phyloP scores from a whole-genome alignment of 768 basidiomycete species.

The Russula compacta region DNA sequence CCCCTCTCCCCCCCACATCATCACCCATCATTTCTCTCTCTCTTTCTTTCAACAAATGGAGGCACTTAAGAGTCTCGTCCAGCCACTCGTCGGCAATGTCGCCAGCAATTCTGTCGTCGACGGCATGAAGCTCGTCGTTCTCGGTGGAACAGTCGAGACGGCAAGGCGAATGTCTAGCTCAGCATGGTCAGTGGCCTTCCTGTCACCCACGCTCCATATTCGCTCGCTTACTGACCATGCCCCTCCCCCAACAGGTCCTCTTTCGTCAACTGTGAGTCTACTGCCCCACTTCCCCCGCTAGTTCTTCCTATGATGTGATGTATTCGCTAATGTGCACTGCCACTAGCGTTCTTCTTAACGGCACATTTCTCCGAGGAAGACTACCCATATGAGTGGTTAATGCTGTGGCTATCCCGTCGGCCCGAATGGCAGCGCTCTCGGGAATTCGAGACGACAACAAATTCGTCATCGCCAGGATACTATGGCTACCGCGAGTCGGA shows the following conservation, averaged over 20 bases:
- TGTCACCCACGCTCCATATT: not conserved
- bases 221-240: not conserved
- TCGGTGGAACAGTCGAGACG: conserved; percentile 83
- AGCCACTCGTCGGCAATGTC: conserved; percentile 18
- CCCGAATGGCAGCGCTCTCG: conserved; percentile 85
- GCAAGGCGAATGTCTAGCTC: conserved; percentile 74
- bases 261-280: conserved; percentile 73
- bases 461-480: conserved; percentile 54
- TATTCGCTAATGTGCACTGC: conserved; percentile 19
- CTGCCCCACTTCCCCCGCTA: not conserved
- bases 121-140: conserved; percentile 83
- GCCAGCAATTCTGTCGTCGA: conserved; percentile 58
- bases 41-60: conserved; percentile 10
- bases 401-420: conserved; percentile 81
- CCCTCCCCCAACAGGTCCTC: conserved; percentile 46
- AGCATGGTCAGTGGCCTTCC: conserved; percentile 51
- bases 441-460: conserved; percentile 83
- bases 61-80: conserved; percentile 21
- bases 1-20: not conserved
- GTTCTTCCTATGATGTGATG: conserved; percentile 12
- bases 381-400: conserved; percentile 85
- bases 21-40: not conserved
- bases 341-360: conserved; percentile 53
- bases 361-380: conserved; percentile 88
- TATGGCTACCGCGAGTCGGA: conserved; percentile 37